Evolutionary conservation across 2,329 filamentous ascomycete species (phyloP).

Genomic region (Bipolaris oryzae): DNA sequence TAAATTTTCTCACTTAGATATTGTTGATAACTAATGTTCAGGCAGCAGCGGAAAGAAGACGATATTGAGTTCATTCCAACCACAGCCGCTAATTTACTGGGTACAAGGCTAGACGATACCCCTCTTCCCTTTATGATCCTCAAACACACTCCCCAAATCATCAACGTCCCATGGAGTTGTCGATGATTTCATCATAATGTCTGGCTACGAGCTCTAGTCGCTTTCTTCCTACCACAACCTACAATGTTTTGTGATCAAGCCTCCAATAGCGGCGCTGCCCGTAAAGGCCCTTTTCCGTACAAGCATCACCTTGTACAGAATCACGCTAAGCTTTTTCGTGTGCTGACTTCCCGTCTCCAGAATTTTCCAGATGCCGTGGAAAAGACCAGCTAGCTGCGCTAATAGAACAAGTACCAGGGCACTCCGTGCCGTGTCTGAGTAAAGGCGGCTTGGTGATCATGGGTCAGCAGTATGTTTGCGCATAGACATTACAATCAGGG

Average conservation of each 20-base stretch:
- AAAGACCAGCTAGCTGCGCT: conserved; percentile 52
- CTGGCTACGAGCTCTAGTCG: conserved; percentile 61
- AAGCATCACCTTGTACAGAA: conserved; percentile 55
- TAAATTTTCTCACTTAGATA: not conserved
- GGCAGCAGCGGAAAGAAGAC: not conserved
- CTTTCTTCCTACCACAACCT: conserved; percentile 62
- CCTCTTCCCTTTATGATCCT: conserved; percentile 12
- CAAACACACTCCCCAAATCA: not conserved
- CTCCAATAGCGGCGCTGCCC: conserved; percentile 59
- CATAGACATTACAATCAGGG: conserved; percentile 56
- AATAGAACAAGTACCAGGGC: conserved; percentile 63
- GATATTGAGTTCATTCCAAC: conserved; percentile 35
- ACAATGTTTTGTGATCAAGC: conserved; percentile 63
- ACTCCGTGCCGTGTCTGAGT: conserved; percentile 58
- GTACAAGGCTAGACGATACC: conserved; percentile 49
- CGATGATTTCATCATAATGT: conserved; percentile 57
- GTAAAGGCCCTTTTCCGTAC: conserved; percentile 66
- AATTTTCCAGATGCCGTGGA: conserved; percentile 62
- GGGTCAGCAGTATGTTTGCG: conserved; percentile 60
- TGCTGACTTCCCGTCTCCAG: conserved; percentile 60
- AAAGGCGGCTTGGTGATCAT: conserved; percentile 60
- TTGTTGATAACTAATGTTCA: not conserved
- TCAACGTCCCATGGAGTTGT: not conserved
- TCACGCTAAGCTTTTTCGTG: conserved; percentile 55
- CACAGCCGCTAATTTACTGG: conserved; percentile 15